Evolutionary conservation across 495 filamentous ascomycete species (phyloP).

Genomic region (Podospora appendiculata): DNA sequence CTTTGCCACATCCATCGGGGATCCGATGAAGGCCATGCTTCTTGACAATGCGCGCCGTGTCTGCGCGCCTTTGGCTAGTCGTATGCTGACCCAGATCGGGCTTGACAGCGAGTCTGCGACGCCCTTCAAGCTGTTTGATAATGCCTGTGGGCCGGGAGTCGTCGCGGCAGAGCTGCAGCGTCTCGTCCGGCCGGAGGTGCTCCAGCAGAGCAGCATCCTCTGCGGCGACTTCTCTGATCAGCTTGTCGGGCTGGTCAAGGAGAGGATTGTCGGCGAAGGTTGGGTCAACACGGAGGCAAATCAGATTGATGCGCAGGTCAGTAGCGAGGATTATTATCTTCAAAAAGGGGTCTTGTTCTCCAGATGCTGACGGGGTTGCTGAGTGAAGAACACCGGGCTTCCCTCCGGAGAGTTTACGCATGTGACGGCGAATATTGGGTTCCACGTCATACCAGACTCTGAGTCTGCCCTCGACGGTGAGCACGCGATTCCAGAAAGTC

Average conservation of each 20-base stretch:
- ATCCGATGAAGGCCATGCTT: slow-evolving; percentile 15
- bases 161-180: slow-evolving; percentile 26
- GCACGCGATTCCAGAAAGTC: background rate
- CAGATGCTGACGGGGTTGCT: background rate
- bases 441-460: slow-evolving; percentile 34
- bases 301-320: slow-evolving; percentile 31
- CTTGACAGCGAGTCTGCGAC: slow-evolving; percentile 17
- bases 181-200: slow-evolving; percentile 15
- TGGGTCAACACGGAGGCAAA: slow-evolving; percentile 28
- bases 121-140: slow-evolving; percentile 32
- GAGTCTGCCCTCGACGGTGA: slow-evolving; percentile 29
- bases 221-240: slow-evolving; percentile 29
- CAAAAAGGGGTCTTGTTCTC: background rate
- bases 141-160: slow-evolving; percentile 35
- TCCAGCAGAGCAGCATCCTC: slow-evolving; percentile 29
- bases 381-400: slow-evolving; percentile 23
- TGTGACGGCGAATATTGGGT: slow-evolving; percentile 33
- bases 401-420: slow-evolving; percentile 25
- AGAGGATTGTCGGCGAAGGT: slow-evolving; percentile 14
- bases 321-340: background rate
- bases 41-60: slow-evolving; percentile 24
- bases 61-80: slow-evolving; percentile 22
- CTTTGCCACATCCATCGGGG: slow-evolving; percentile 15
- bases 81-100: slow-evolving; percentile 28
- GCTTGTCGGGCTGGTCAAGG: slow-evolving; percentile 21